phyloP scores from a whole-genome alignment of 768 basidiomycete species.

The Xerocomus potaroensis region DNA sequence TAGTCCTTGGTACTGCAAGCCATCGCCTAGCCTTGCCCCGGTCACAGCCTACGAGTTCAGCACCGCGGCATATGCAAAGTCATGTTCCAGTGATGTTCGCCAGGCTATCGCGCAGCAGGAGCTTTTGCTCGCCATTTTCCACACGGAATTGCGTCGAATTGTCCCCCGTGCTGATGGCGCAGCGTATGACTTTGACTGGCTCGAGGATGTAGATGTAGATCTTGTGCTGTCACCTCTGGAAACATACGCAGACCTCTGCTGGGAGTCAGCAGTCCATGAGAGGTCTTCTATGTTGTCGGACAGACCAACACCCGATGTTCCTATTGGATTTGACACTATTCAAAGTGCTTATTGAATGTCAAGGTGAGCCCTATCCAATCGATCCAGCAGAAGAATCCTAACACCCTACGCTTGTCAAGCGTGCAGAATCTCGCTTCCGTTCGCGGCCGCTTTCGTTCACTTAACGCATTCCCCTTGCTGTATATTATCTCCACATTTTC shows the following conservation, averaged over 20 bases:
- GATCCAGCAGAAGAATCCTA: background rate
- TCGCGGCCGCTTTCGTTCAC: slow-evolving; percentile 9
- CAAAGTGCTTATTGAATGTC: slow-evolving; percentile 11
- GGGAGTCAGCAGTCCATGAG: slow-evolving; percentile 26
- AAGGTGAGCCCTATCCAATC: slow-evolving; percentile 4
- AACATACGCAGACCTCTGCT: slow-evolving; percentile 28
- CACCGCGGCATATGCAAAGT: slow-evolving; percentile 17
- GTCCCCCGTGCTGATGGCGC: slow-evolving; percentile 12
- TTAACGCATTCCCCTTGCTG: background rate
- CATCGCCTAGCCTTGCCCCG: slow-evolving; percentile 26
- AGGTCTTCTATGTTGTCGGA: slow-evolving; percentile 3
- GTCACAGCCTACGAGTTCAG: slow-evolving; percentile 17
- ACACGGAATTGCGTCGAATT: slow-evolving; percentile 26
- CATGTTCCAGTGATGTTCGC: slow-evolving; percentile 31
- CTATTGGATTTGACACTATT: slow-evolving; percentile 26
- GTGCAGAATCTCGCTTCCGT: background rate
- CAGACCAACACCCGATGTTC: slow-evolving; percentile 26
- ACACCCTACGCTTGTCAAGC: no score
- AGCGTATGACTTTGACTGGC: slow-evolving; percentile 24
- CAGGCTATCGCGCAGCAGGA: slow-evolving; percentile 32
- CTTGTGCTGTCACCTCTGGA: slow-evolving; percentile 26
- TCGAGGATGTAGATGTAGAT: slow-evolving; percentile 27
- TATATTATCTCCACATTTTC: slow-evolving; percentile 4
- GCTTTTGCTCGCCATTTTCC: slow-evolving; percentile 30
- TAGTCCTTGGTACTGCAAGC: slow-evolving; percentile 37